phyloP scores from a whole-genome alignment of 1,284 basidiomycete species.

The Malassezia caprae region DNA sequence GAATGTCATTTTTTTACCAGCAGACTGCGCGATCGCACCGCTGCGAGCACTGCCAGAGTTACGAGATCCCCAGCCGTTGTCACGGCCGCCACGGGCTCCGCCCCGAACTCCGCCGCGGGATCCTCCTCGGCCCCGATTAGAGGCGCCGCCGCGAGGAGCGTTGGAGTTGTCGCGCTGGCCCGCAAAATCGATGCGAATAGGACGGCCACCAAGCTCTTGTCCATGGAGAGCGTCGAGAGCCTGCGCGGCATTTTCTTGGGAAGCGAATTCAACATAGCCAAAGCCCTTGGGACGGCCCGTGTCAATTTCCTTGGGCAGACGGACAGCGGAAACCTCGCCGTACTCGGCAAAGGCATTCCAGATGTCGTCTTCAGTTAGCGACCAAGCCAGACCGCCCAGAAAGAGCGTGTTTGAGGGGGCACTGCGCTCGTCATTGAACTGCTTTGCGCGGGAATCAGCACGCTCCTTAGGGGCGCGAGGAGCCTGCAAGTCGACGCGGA shows the following conservation, averaged over 20 bases:
- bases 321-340: slow-evolving; percentile 76
- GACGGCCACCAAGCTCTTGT: slow-evolving; percentile 70
- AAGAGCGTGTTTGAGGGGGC: slow-evolving; percentile 71
- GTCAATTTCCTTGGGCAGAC: slow-evolving; percentile 86
- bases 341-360: slow-evolving; percentile 87
- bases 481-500: slow-evolving; percentile 74
- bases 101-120: slow-evolving; percentile 38
- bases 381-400: slow-evolving; percentile 80
- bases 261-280: slow-evolving; percentile 87
- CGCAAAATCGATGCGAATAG: slow-evolving; percentile 77
- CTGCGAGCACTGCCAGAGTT: slow-evolving; percentile 52
- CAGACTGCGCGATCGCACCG: slow-evolving; percentile 63
- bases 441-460: slow-evolving; percentile 63
- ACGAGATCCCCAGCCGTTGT: slow-evolving; percentile 24
- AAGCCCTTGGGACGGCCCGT: slow-evolving; percentile 86
- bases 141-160: slow-evolving; percentile 52
- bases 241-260: slow-evolving; percentile 68
- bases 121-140: slow-evolving; percentile 29
- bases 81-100: slow-evolving; percentile 41
- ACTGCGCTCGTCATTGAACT: slow-evolving; percentile 56
- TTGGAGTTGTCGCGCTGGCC: slow-evolving; percentile 53
- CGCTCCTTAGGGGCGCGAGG: slow-evolving; percentile 56
- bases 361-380: slow-evolving; percentile 68
- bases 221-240: slow-evolving; percentile 64
- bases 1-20: slow-evolving; percentile 76